Base-by-base conservation (phyloP, 108 stramenopile species). In the Nitzschia inconspicua region DNA sequence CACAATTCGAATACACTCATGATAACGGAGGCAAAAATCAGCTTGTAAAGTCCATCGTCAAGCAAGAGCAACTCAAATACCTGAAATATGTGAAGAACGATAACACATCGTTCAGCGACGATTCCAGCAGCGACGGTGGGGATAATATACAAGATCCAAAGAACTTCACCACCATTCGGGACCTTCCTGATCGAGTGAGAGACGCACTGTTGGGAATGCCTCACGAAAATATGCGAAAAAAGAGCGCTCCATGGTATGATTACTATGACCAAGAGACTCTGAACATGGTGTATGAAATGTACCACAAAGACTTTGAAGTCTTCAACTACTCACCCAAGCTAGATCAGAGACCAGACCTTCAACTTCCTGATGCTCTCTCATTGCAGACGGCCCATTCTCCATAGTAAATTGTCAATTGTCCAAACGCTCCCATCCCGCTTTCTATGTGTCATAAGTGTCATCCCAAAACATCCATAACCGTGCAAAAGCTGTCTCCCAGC, bases 1-100 rank as follows among this genome's bases (percentile, higher is more conserved):
- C 83, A 13, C 65, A 69, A 49, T 77, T 76, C 43, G 83, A 84
- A 35, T 84, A 66, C 47, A 84, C 83, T 9, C 83, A 84, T 44
- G 46, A 55, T 29, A 44, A 65, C 1, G 69, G 70, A 25, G 43
- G 29, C 6, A 36, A 6, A 10, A 74, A 68, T 43, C 79, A 80
- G 49, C 37, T 80, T 1, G 77, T 84, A 2, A 73, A 78, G 30
- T 71, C 51, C 1, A 65, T 84, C 0, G 73, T 84, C 0, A 84
- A 80, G 36, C 83, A 84, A 49, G 83, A 84, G 42, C 77, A 80
- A 44, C 37, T 84, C 32, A 77, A 80, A 23, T 69, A 51, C 8
- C 51, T 80, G 9, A 80, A 73, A 40, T 75, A 65, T n/a, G 65
- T 29, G 23, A 29, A 26, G 1, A 49, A 3, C 1, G 3, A 26